phyloP scores from a whole-genome alignment of 305 asterid genomes.

The Solanum hybrid region DNA sequence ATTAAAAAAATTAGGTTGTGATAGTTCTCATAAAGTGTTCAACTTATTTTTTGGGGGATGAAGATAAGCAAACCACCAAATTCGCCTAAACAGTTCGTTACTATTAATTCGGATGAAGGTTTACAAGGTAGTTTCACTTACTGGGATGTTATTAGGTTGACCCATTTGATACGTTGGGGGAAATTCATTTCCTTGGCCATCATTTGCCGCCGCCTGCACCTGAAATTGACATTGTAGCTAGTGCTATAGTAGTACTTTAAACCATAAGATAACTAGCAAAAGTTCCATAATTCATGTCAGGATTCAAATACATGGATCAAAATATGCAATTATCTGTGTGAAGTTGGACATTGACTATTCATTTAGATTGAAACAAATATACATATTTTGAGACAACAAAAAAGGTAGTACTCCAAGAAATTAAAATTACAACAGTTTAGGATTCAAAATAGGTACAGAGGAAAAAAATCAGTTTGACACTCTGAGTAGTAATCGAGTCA shows the following conservation, averaged over 20 bases:
- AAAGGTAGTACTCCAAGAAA: background rate
- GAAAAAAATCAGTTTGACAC: background rate
- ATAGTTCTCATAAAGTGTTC: background rate
- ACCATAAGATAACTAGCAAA: background rate
- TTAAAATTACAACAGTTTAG: background rate
- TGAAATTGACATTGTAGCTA: background rate
- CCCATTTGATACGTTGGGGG: background rate
- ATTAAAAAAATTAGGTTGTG: background rate
- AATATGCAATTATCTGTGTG: background rate
- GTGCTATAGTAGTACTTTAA: background rate
- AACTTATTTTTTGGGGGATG: background rate
- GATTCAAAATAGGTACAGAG: background rate
- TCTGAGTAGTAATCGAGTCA: background rate
- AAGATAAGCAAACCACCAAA: background rate
- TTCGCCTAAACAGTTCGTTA: background rate
- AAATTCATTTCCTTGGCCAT: background rate
- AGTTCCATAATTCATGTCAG: background rate
- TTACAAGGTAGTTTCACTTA: slow-evolving; percentile 5
- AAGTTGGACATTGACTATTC: background rate
- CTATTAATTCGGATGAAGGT: background rate
- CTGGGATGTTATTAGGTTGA: slow-evolving; percentile 5
- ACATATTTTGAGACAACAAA: background rate
- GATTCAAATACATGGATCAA: background rate
- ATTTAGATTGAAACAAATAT: background rate
- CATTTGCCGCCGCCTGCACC: background rate